Evolutionary conservation across 352 stramenopile species (phyloP), one percentile per base, ranked within the genome.

Genomic region (Elongisporangium senticosum): DNA sequence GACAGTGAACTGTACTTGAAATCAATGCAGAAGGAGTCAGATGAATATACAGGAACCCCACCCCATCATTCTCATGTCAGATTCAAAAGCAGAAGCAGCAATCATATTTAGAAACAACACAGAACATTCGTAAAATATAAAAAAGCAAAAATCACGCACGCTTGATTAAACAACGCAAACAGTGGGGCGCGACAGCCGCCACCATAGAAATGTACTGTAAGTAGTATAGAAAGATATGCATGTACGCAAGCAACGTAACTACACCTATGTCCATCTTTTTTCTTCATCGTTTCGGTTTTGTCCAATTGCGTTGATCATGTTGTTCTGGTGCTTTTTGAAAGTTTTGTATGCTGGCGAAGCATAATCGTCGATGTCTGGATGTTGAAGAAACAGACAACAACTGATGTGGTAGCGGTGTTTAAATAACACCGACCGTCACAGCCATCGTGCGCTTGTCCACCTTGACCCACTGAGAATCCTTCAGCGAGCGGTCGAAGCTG

Each of bases 371-470:
- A 17, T 43, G 33, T 10, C 8, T 43, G 33, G 1, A 43, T 43
- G 13, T 43, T 43, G 33, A 43, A 4, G 10, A 43, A 3, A 43
- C 33, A 43, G 33, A 43, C 33, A 43, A 43, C 33, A 43, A 43
- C 33, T 43, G 33, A 43, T 43, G 13, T 43, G 33, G 11, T 4
- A 43, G 33, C 11, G 33, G 33, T 51, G 51, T 53, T 83, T 87
- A 90, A 58, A 87, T 77, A 49, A 84, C 83, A 52, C 79, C 81
- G 33, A 91, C 79, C 55, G 81, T 83, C 65, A 91, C 67, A 47
- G 75, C 71, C 79, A 91, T 87, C 58, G 77, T 87, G 61, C 83
- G 79, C 56, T 77, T 77, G 65, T 91, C 81, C 48, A 81, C 61
- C 68, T 91, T 91, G 64, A 55, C 75, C 64, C 68, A 75, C 39